Conservation (phyloP, 1,139 yeast genomes). For the Candida tropicalis region DNA sequence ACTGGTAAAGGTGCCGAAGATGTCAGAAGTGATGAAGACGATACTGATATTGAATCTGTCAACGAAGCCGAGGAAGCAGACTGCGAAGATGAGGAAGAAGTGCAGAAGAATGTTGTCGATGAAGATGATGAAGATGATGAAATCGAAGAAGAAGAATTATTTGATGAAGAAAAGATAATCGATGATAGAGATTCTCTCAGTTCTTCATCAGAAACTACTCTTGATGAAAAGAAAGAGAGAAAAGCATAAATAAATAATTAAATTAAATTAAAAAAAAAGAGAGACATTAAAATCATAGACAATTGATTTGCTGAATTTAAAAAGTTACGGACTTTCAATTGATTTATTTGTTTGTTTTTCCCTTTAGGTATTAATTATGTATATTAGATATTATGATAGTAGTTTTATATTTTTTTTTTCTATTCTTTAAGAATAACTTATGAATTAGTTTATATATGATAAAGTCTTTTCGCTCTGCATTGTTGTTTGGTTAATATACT, state of each 20-base stretch:
- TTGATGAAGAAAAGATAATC: constrained; percentile 7
- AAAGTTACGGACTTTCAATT: too few relatives aligned
- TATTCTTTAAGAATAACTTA: background rate
- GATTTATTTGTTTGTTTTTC: background rate
- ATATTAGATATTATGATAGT: constrained; percentile 4
- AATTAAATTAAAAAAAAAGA: too few relatives aligned
- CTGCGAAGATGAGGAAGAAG: constrained; percentile 7
- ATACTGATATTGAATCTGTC: constrained; percentile 32
- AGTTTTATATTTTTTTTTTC: background rate
- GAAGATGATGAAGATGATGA: constrained; percentile 7
- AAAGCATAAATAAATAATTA: background rate
- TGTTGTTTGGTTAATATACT: too few relatives aligned
- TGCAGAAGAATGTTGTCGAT: constrained; percentile 3
- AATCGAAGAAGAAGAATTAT: constrained; percentile 6
- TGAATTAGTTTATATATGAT: background rate
- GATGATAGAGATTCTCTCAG: constrained; percentile 11
- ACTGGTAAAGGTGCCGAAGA: constrained; percentile 79
- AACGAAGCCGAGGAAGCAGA: constrained; percentile 15
- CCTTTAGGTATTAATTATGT: background rate
- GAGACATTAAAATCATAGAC: background rate
- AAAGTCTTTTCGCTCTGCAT: background rate
- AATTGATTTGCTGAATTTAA: background rate
- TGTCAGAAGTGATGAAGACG: constrained; percentile 72
- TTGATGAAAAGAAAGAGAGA: constrained; percentile 13
- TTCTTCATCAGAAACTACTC: constrained; percentile 15